Percentiles rank a stretch among this genome's conserved stretches.
Evolutionary conservation across 2,329 filamentous ascomycete genomes (phyloP).

Genomic region (Aschersonia sp.): DNA sequence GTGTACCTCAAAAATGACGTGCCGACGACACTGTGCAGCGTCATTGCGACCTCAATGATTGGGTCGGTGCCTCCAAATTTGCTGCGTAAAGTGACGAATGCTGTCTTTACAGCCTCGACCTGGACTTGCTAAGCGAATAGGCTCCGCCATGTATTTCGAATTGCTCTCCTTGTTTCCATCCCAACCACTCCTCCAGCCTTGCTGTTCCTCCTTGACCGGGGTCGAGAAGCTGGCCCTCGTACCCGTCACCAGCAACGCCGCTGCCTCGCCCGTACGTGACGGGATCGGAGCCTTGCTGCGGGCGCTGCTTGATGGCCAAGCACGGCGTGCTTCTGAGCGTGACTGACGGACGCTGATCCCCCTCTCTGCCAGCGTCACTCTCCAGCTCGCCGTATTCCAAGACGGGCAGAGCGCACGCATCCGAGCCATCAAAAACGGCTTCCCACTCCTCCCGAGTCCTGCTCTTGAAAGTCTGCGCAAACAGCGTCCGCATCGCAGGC

Average conservation of each 20-base stretch:
- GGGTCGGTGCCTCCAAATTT: too few species aligned
- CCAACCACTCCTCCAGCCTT: conserved; percentile 55
- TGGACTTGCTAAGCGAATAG: conserved; percentile 29
- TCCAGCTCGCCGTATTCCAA: conserved; percentile 62
- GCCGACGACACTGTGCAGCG: too few species aligned
- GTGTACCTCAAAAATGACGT: too few species aligned
- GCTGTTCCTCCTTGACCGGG: conserved; percentile 62
- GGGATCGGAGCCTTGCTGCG: conserved; percentile 13
- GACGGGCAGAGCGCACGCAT: conserved; percentile 87
- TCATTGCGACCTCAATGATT: too few species aligned
- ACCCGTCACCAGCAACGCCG: conserved; percentile 53
- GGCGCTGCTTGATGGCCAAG: conserved; percentile 39
- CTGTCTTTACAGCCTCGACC: conserved; percentile 17
- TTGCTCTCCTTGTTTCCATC: conserved; percentile 59
- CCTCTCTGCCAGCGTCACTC: conserved; percentile 29
- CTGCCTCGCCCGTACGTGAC: conserved; percentile 44
- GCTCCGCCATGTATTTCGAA: conserved; percentile 53
- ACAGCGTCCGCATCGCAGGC: conserved; percentile 47
- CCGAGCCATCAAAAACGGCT: conserved; percentile 69
- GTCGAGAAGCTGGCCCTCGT: conserved; percentile 40
- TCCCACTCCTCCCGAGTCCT: conserved; percentile 75
- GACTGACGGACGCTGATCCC: conserved; percentile 58
- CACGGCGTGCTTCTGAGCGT: conserved; percentile 56
- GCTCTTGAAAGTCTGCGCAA: conserved; percentile 48
- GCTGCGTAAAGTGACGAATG: neutral